Percentiles rank a stretch among this genome's conserved stretches.
These are phyloP conservation scores for Dactylellina haptotyla DNA, from an alignment of 2,329 filamentous ascomycete species.

Conservation along the genomic window DNA sequence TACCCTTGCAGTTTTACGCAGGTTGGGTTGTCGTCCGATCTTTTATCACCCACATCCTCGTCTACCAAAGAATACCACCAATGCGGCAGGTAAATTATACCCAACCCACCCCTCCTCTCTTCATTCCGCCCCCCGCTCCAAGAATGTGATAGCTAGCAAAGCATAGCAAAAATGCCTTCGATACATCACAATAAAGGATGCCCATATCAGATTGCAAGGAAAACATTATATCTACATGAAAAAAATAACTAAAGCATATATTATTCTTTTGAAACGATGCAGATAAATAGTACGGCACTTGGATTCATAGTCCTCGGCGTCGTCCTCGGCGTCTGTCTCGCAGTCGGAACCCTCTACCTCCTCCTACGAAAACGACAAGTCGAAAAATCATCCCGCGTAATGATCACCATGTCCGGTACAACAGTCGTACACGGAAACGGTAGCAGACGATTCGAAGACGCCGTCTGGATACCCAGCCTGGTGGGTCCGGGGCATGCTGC, in stretches of 20 bases:
- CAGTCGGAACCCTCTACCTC: slow-evolving; percentile 19
- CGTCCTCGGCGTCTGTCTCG: slow-evolving; percentile 11
- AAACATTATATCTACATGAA: too few relatives aligned
- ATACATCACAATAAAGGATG: background rate
- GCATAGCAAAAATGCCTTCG: background rate
- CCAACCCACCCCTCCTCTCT: background rate
- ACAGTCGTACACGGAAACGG: slow-evolving; percentile 32
- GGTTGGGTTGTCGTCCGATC: background rate
- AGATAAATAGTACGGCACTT: slow-evolving; percentile 26
- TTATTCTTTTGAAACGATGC: background rate
- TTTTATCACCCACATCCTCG: too few relatives aligned
- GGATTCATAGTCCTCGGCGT: slow-evolving; percentile 34
- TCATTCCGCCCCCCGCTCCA: background rate
- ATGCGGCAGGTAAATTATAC: slow-evolving; percentile 24
- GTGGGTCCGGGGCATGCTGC: background rate
- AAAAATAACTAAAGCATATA: background rate
- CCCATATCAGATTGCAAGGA: background rate
- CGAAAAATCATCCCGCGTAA: slow-evolving; percentile 11
- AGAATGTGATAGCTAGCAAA: background rate
- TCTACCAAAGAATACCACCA: background rate
- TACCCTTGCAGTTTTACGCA: too few relatives aligned
- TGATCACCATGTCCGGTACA: slow-evolving; percentile 46
- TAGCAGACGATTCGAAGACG: slow-evolving; percentile 3
- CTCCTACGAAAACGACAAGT: slow-evolving; percentile 10
- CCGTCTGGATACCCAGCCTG: slow-evolving; percentile 16